These are phyloP conservation scores for Bacidia rubella DNA, from an alignment of 495 filamentous ascomycete genomes.

Conservation along the genomic window DNA sequence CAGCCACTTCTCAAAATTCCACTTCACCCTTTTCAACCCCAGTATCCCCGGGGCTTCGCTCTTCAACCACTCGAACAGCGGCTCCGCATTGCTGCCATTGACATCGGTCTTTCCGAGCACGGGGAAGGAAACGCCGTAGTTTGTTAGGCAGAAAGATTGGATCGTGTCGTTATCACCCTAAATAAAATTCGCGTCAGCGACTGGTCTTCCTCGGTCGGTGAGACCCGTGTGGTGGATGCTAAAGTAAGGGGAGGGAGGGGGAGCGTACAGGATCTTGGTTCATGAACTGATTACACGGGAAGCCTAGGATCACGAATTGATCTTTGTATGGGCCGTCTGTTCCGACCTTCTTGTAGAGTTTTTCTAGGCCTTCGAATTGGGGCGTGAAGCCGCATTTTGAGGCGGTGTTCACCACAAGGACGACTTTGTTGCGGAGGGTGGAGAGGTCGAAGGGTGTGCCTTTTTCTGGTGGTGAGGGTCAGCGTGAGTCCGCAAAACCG, in stretches of 20 bases:
- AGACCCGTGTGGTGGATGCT: no score
- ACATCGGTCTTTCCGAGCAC: conserved; percentile 85
- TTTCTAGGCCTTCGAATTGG: conserved; percentile 88
- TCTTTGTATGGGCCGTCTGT: conserved; percentile 42
- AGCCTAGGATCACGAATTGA: conserved; percentile 77
- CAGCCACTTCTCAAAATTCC: conserved; percentile 97
- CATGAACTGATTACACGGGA: conserved; percentile 98
- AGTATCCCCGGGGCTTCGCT: conserved; percentile 65
- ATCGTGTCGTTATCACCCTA: conserved; percentile 72
- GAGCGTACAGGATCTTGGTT: conserved; percentile 55
- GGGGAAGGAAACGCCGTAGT: conserved; percentile 93
- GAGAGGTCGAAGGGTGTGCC: conserved; percentile 55
- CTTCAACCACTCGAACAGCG: conserved; percentile 84
- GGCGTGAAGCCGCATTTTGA: conserved; percentile 98
- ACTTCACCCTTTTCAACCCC: conserved; percentile 82
- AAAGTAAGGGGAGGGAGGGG: not conserved
- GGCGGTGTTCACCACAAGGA: conserved; percentile 95
- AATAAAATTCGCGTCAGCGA: no score
- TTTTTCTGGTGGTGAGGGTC: conserved; percentile 44
- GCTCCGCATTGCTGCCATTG: conserved; percentile 70
- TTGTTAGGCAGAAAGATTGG: conserved; percentile 79
- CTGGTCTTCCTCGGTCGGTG: no score
- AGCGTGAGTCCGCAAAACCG: not conserved
- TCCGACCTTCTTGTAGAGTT: conserved; percentile 67
- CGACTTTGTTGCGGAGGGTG: conserved; percentile 71